Evolutionary conservation across 2,329 filamentous ascomycete genomes (phyloP).

Genomic region (Aspergillus aculeatinus): DNA sequence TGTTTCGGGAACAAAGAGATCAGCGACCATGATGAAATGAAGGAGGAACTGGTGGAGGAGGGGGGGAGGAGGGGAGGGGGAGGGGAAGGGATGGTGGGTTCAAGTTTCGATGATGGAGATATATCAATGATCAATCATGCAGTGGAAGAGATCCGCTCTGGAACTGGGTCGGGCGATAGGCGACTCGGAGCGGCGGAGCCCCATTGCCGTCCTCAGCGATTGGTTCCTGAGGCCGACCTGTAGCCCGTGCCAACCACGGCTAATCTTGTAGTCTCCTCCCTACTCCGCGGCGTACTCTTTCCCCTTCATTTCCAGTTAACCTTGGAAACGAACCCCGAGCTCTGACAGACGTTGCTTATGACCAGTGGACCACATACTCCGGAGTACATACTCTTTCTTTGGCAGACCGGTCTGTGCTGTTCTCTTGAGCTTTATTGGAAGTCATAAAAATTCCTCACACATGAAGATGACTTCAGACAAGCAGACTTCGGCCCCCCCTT

Average conservation of each 20-base stretch:
- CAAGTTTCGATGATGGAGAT: not conserved
- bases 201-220: not conserved
- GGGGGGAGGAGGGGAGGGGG: constrained; percentile 4
- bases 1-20: constrained; percentile 57
- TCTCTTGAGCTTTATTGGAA: too few species aligned
- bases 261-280: not conserved
- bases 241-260: constrained; percentile 2
- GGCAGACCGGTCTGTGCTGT: too few species aligned
- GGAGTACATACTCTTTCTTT: too few species aligned
- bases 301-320: not conserved
- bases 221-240: constrained; percentile 2
- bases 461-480: not conserved
- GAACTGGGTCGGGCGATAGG: constrained; percentile 5
- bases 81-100: not conserved
- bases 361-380: too few species aligned
- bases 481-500: not conserved
- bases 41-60: constrained; percentile 7
- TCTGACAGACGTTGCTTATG: not conserved
- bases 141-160: not conserved
- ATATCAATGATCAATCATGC: not conserved
- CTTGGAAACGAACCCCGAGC: not conserved
- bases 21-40: constrained; percentile 30
- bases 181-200: constrained; percentile 1
- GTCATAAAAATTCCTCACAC: too few species aligned
- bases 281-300: not conserved